These are phyloP conservation scores for Lathyrus tuberosus DNA, from an alignment of 306 rosid genomes.

Conservation along the genomic window DNA sequence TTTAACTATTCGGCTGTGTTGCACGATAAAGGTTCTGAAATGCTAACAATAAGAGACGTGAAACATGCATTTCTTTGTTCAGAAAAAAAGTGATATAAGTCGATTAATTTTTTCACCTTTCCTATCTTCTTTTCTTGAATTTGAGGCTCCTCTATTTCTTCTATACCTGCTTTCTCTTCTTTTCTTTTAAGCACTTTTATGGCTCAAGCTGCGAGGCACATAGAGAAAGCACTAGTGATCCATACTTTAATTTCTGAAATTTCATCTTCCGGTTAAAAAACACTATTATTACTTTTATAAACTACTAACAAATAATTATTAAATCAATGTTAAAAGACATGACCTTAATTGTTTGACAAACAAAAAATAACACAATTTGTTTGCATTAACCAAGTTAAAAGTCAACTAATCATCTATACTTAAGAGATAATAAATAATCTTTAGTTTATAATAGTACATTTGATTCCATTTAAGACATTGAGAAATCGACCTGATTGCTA, in stretches of 20 bases:
- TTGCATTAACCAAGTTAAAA: conserved; percentile 39
- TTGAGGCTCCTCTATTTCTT: conserved; percentile 41
- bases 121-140: conserved; percentile 35
- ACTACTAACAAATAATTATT: conserved; percentile 29
- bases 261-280: conserved; percentile 10
- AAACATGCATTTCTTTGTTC: conserved; percentile 42
- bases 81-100: conserved; percentile 19
- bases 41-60: conserved; percentile 46
- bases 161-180: conserved; percentile 40
- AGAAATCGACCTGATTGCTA: conserved; percentile 33
- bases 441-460: neutral
- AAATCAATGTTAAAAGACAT: conserved; percentile 40
- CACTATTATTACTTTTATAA: conserved; percentile 1
- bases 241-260: neutral
- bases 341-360: conserved; percentile 22
- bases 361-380: conserved; percentile 39
- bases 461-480: conserved; percentile 31
- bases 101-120: conserved; percentile 33
- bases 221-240: conserved; percentile 30
- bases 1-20: conserved; percentile 39
- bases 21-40: conserved; percentile 63
- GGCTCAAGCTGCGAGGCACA: conserved; percentile 58
- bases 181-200: conserved; percentile 47
- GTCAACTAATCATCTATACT: conserved; percentile 40
- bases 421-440: neutral